These are phyloP conservation scores for Corymbia citriodora DNA, from an alignment of 441 rosid genomes.

Conservation along the genomic window DNA sequence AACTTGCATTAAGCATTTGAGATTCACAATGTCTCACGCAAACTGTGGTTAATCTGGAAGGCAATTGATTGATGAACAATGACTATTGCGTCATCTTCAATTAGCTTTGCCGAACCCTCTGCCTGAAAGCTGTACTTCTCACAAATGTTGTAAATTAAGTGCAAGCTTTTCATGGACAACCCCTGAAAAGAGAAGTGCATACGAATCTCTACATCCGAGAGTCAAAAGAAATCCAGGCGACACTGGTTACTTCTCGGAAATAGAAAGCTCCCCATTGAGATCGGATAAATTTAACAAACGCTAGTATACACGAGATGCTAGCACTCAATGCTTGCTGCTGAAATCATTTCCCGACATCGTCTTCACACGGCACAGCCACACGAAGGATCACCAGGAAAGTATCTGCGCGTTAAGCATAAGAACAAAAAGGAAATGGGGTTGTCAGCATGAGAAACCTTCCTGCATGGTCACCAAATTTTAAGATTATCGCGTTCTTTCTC, in stretches of 20 bases:
- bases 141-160: not conserved
- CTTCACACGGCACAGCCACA: rapidly evolving
- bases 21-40: not conserved
- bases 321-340: not conserved
- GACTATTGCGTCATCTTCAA: not conserved
- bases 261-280: not conserved
- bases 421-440: not conserved
- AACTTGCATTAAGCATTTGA: not conserved
- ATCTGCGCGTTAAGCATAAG: not conserved
- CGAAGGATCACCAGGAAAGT: not conserved
- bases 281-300: not conserved
- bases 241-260: not conserved
- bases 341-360: not conserved
- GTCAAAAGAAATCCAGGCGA: not conserved
- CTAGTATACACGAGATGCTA: not conserved
- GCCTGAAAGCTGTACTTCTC: not conserved
- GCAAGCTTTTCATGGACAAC: not conserved
- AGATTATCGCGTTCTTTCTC: not conserved
- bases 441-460: not conserved
- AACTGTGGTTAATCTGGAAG: not conserved
- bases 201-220: not conserved
- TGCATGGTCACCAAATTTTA: not conserved
- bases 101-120: not conserved
- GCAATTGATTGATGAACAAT: not conserved
- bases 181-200: not conserved